A percentile compares a stretch with the other conserved stretches of the same genome.
These are phyloP conservation scores for Lolium multiflorum DNA, from an alignment of 176 grass and related monocot species.

Conservation along the genomic window DNA sequence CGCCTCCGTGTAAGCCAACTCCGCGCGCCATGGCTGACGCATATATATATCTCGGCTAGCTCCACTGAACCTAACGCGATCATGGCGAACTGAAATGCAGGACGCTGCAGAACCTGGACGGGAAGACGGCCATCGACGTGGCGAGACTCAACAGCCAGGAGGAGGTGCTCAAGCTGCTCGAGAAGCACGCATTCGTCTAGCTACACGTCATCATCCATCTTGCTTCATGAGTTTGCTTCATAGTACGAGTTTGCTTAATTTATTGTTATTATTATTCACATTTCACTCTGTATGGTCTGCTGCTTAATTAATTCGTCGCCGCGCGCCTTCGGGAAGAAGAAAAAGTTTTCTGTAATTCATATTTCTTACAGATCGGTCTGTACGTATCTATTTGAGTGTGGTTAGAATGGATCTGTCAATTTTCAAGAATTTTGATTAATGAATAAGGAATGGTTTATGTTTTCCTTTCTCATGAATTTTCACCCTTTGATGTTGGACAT, in stretches of 20 bases:
- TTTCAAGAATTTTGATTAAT: conserved; percentile 34
- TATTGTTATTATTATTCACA: neutral
- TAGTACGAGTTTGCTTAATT: no score
- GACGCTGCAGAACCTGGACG: conserved; percentile 85
- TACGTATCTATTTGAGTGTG: conserved; percentile 33
- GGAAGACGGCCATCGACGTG: conserved; percentile 87
- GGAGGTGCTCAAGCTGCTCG: conserved; percentile 91
- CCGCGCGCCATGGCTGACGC: no score
- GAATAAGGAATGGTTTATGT: conserved; percentile 36
- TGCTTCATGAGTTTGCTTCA: no score
- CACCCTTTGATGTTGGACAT: neutral
- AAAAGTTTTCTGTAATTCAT: conserved; percentile 12
- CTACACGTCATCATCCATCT: neutral
- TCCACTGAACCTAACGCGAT: neutral
- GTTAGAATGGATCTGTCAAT: conserved; percentile 8
- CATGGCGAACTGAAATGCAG: conserved; percentile 11
- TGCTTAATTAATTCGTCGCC: neutral
- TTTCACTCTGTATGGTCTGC: neutral
- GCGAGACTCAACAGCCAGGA: conserved; percentile 91
- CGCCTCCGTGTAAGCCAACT: conserved; percentile 59
- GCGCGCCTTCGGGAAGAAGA: neutral
- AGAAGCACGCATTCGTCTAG: conserved; percentile 91
- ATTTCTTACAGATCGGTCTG: neutral
- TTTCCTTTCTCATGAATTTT: neutral
- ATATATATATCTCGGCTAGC: no score